Conservation (phyloP, 169 alveolate species). For the Cryptosporidium viatorum region DNA sequence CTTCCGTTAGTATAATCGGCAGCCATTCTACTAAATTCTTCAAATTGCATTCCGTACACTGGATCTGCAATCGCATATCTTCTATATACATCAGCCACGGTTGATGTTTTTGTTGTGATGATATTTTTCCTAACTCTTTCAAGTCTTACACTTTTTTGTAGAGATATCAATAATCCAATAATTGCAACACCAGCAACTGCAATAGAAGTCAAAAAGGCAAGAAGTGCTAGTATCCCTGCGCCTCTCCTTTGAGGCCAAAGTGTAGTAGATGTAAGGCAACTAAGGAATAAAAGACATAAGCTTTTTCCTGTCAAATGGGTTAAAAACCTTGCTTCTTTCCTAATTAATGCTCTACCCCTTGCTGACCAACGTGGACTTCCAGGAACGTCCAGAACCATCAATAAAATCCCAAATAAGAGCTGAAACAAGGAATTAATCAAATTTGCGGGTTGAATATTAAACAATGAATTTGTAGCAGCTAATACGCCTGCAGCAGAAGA, state of each 20-base stretch:
- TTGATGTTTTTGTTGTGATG: slow-evolving; percentile 82
- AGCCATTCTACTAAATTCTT: slow-evolving; percentile 90
- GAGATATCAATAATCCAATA: slow-evolving; percentile 87
- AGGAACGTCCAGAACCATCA: slow-evolving; percentile 90
- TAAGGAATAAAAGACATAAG: slow-evolving; percentile 85
- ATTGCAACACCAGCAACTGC: slow-evolving; percentile 85
- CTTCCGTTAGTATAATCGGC: slow-evolving; percentile 90
- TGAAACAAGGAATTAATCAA: slow-evolving; percentile 82
- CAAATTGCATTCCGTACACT: slow-evolving; percentile 91
- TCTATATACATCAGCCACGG: slow-evolving; percentile 89
- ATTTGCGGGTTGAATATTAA: slow-evolving; percentile 81
- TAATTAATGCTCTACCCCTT: slow-evolving; percentile 85
- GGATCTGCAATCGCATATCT: slow-evolving; percentile 91
- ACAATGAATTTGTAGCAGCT: slow-evolving; percentile 80
- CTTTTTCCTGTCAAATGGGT: slow-evolving; percentile 89
- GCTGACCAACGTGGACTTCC: slow-evolving; percentile 94
- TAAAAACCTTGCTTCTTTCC: slow-evolving; percentile 87
- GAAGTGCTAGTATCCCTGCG: slow-evolving; percentile 76
- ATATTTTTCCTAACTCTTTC: slow-evolving; percentile 85
- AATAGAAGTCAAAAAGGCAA: slow-evolving; percentile 79
- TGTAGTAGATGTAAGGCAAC: slow-evolving; percentile 78
- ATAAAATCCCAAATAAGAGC: slow-evolving; percentile 84
- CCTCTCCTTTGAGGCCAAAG: slow-evolving; percentile 80
- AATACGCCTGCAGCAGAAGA: slow-evolving; percentile 84
- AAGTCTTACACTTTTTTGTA: slow-evolving; percentile 87